Base-by-base conservation (phyloP, 345 rosid genomes). In the Erysimum cheiranthoides region DNA sequence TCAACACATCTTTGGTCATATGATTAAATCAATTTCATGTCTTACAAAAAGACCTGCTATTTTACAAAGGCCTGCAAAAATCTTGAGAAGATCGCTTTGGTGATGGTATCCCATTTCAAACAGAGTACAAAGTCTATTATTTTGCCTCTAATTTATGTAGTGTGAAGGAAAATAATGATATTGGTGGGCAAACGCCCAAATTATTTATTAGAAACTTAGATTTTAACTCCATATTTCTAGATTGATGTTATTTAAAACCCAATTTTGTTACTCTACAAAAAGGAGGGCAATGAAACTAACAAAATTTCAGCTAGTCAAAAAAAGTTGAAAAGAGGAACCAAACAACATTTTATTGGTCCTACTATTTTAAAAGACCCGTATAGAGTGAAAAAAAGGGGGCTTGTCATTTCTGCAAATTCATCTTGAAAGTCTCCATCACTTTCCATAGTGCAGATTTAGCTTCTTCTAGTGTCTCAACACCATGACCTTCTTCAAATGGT, bases 401-500 rank as follows among this genome's bases (percentile, higher is more conserved):
- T 42, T 71, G 80, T 78, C 71, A 82, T 74, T 73, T 78, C 77
- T 84, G 89, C 81, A 89, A 60, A 73, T 82, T 85, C 61, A 90
- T 83, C 80, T 78, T 83, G 6, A 91, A 92, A 78, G 81, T 84
- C 35, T 92, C 80, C 62, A 95, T 78, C 71, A 95, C 82, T 74
- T 87, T 90, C 89, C 86, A 70, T 14, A 92, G 68, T 51, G 98
- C 98, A 74, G 84, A 70, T 78, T 95, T 92, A 30, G 99, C 99
- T 84, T 92, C 93, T 76, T 90, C 99, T 36, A 95, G 61, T 14
- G 94, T 95, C 82, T 92, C 94, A 34, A 95, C 87, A 14, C 76
- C 73, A 11, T 83, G 84, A 38, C 92, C 96, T 63, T 84, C 94
- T 40, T 92, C 98, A 74, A 95, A 95, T 28, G 97, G 77, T 74